A percentile compares a stretch with the other conserved stretches of the same genome.
Conservation (phyloP, 257 asterid species). For the Phtheirospermum japonicum region DNA sequence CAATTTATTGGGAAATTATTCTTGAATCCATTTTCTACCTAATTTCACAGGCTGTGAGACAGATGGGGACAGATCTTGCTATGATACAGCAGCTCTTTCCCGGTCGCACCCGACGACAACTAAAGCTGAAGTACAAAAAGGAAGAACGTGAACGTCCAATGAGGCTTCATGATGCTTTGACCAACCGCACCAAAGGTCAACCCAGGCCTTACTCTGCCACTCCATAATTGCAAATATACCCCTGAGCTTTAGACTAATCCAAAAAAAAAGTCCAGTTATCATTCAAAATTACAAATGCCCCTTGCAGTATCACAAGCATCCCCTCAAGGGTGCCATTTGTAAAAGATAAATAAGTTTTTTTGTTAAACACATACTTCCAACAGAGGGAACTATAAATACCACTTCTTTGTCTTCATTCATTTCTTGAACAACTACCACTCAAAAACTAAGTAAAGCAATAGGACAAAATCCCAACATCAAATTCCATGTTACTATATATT, state of each 20-base stretch:
- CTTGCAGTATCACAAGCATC: background rate
- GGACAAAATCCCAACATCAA: no score
- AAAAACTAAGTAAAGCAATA: no score
- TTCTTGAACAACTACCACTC: no score
- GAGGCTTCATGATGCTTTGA: conserved; percentile 12
- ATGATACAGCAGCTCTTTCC: conserved; percentile 2
- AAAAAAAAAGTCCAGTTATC: background rate
- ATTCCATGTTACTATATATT: background rate
- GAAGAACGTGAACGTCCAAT: conserved; percentile 1
- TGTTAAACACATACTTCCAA: background rate
- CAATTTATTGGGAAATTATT: background rate
- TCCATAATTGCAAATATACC: background rate
- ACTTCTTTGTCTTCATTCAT: no score
- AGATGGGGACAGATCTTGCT: conserved; percentile 10
- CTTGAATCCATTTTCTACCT: background rate
- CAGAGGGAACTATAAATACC: background rate
- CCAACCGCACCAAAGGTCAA: conserved; percentile 12
- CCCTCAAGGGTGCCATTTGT: background rate
- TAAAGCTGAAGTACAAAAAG: conserved; percentile 10
- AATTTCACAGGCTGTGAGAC: conserved; percentile 4
- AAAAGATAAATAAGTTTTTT: background rate
- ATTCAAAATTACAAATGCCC: background rate
- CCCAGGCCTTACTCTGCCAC: background rate
- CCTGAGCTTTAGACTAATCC: background rate
- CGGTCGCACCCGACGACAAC: background rate